A percentile compares a stretch with the other conserved stretches of the same genome.
Conservation (phyloP, 2,329 filamentous ascomycete genomes). For the Trichoderma sp. region DNA sequence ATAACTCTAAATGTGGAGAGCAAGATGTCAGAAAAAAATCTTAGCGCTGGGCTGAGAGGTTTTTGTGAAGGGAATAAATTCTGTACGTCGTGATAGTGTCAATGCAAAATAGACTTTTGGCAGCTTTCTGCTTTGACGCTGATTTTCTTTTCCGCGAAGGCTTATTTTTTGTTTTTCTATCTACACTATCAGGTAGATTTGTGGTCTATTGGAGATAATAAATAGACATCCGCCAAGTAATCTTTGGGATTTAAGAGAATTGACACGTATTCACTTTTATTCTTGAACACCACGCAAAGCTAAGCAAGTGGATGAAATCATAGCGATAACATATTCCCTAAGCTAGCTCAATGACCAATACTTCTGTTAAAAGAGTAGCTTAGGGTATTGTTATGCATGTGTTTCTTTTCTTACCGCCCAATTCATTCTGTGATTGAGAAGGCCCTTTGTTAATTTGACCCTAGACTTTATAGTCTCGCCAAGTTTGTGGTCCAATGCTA, state of each 20-base stretch:
- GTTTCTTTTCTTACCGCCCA: not conserved
- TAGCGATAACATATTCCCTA: not conserved
- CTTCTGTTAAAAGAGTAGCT: not conserved
- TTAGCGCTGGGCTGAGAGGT: not conserved
- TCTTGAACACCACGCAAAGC: not conserved
- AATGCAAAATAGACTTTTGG: not conserved
- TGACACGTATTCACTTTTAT: not conserved
- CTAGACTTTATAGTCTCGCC: not conserved
- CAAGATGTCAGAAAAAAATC: not conserved
- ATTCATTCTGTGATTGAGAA: not conserved
- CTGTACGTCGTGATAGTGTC: not conserved
- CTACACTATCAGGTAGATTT: not conserved
- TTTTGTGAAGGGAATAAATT: not conserved
- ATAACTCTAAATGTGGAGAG: not conserved
- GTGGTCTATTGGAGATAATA: not conserved
- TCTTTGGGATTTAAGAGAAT: no score
- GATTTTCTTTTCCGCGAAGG: not conserved
- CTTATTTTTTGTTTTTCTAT: not conserved
- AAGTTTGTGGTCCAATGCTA: not conserved
- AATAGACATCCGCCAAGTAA: not conserved
- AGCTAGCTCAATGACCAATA: not conserved
- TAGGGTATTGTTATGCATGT: not conserved
- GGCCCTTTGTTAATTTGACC: not conserved
- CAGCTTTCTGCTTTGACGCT: not conserved
- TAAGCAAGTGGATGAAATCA: not conserved